Base-by-base conservation (phyloP, 2,329 filamentous ascomycete genomes). In the Dothideomycetes sp. region DNA sequence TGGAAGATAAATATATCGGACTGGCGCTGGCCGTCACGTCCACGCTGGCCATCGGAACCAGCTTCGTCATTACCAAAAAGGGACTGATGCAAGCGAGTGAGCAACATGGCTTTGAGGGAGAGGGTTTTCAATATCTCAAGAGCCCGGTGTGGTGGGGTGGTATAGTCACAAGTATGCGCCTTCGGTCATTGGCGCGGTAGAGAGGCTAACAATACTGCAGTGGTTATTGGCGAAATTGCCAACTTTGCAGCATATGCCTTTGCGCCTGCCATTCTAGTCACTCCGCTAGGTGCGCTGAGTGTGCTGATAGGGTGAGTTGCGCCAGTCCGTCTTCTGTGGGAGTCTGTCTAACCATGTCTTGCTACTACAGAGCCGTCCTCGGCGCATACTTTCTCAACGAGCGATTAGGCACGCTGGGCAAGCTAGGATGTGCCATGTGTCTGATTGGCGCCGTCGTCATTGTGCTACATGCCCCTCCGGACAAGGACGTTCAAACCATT, bases 11-110 rank as follows among this genome's bases (percentile, higher is more conserved):
- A 69, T 87, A 86, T 57, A 77, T 87, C 54, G 82, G 82, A 56
- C 68, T 87, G 64, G 76, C 75, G 45, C 65, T 87, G 62, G 82
- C 82, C 70, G 79, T 87, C 58, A 71, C 72, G 45, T 84, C 80
- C 29, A 84, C 81, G 51, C 65, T 85, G 56, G 81, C 80, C 48
- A 87, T 87, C 64, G 86, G 87, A 57, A 87, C 85, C 37, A 94
- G 88, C 73, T 98, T 98, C 63, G 89, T 98, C 51, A 95, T 98
- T 55, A 98, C 93, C 35, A 98, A 98, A 68, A 96, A 95, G 75
- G 89, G 89, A 49, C 73, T 98, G 51, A 86, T 88, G 61, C 84
- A 94, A 62, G 85, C 87, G 47, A 85, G 84, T 57, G 81, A 94
- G 63, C 76, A 79, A 53, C 88, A 95, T 66, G 93, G 91, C 35